These are phyloP conservation scores for Salvia sclarea DNA, from an alignment of 305 asterid species.

Conservation along the genomic window DNA sequence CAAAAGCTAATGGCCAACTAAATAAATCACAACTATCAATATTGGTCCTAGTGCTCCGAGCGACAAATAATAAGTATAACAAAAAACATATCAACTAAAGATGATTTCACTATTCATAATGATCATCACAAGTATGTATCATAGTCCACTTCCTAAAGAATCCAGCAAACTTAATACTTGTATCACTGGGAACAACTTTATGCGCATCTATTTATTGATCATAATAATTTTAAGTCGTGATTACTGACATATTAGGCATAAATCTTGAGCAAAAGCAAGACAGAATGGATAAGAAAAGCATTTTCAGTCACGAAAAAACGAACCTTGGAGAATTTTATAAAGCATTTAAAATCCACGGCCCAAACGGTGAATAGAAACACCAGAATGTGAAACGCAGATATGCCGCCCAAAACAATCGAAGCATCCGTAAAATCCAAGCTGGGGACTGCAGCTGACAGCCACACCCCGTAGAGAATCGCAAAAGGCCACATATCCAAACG, in stretches of 20 bases:
- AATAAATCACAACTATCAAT: not conserved
- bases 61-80: not conserved
- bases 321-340: slow-evolving; percentile 82
- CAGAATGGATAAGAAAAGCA: slow-evolving; percentile 11
- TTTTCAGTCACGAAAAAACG: not conserved
- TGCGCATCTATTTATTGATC: not conserved
- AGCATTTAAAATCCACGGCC: slow-evolving; percentile 88
- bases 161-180: not conserved
- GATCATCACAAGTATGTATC: not conserved
- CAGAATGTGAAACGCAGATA: slow-evolving; percentile 60
- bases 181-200: not conserved
- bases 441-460: slow-evolving; percentile 75
- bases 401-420: slow-evolving; percentile 66
- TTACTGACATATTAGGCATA: not conserved
- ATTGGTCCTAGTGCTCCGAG: not conserved
- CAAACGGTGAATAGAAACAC: slow-evolving; percentile 90
- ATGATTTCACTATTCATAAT: not conserved
- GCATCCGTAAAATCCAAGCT: slow-evolving; percentile 85
- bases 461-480: slow-evolving; percentile 61
- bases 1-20: not conserved
- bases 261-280: slow-evolving; percentile 11
- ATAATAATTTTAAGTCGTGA: slow-evolving; percentile 10
- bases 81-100: not conserved
- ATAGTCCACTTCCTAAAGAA: not conserved
- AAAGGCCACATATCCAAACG: slow-evolving; percentile 92